Conservation (phyloP, 495 filamentous ascomycete species). For the Podospora australis region DNA sequence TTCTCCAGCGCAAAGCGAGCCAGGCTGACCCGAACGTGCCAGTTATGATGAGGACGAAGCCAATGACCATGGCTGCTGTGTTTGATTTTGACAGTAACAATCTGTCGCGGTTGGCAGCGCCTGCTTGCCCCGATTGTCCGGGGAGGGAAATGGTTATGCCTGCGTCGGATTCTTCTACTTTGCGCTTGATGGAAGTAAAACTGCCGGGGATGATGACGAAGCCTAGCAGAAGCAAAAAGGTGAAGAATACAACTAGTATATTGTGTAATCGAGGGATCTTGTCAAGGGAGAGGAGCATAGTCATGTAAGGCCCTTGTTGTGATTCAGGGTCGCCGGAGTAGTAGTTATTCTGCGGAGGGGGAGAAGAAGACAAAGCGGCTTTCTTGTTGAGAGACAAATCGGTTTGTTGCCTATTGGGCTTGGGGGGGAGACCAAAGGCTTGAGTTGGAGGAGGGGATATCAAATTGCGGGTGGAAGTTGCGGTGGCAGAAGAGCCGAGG, state of each 20-base stretch:
- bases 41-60: constrained; percentile 23
- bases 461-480: background rate
- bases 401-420: background rate
- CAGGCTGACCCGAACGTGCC: constrained; percentile 12
- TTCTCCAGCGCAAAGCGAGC: constrained; percentile 24
- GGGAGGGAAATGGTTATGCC: constrained; percentile 7
- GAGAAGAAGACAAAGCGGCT: background rate
- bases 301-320: constrained; percentile 30
- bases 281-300: constrained; percentile 34
- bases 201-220: constrained; percentile 38
- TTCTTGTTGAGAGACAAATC: background rate
- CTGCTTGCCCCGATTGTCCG: too few relatives aligned
- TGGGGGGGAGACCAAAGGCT: background rate
- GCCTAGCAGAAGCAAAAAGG: constrained; percentile 35
- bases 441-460: background rate
- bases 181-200: constrained; percentile 22
- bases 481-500: background rate
- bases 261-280: constrained; percentile 31
- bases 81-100: constrained; percentile 4
- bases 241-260: constrained; percentile 25
- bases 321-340: background rate
- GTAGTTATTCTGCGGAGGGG: background rate
- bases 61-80: constrained; percentile 20
- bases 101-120: constrained; percentile 11
- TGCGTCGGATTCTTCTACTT: background rate